These are phyloP conservation scores for Aegle marmelos DNA, from an alignment of 345 rosid species.

Conservation along the genomic window DNA sequence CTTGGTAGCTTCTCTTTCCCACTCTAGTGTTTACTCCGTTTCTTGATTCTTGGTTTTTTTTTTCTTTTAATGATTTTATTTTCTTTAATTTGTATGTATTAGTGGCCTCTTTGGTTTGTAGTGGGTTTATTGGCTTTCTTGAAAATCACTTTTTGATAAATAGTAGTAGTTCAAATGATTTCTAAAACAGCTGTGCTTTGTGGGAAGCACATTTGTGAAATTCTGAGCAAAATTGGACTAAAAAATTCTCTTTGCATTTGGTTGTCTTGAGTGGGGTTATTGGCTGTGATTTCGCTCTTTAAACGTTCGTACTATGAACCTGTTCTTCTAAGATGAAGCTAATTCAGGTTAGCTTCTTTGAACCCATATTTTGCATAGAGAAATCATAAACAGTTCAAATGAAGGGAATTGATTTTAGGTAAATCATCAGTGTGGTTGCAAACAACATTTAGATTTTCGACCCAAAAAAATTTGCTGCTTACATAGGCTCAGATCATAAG, in stretches of 20 bases:
- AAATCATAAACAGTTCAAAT: not conserved
- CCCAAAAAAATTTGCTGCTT: not conserved
- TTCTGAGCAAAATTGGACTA: no score
- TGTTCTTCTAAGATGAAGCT: not conserved
- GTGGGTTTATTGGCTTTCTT: not conserved
- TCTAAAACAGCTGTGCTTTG: not conserved
- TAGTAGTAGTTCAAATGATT: not conserved
- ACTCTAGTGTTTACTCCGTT: not conserved
- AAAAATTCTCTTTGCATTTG: not conserved
- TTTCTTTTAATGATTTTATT: not conserved
- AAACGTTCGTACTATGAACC: not conserved
- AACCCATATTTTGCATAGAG: not conserved
- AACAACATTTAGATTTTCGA: not conserved
- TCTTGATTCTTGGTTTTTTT: not conserved
- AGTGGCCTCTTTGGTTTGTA: not conserved
- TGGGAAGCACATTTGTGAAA: not conserved
- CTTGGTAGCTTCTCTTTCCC: conserved; percentile 35
- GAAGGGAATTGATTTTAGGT: not conserved
- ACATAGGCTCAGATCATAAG: not conserved
- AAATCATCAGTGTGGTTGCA: no score
- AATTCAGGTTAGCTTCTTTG: not conserved
- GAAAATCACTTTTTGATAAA: not conserved
- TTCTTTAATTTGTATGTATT: not conserved
- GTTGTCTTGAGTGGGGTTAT: not conserved
- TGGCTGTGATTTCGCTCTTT: not conserved